These are phyloP conservation scores for Neoarthrinium moseri DNA, from an alignment of 2,329 filamentous ascomycete genomes.

Conservation along the genomic window DNA sequence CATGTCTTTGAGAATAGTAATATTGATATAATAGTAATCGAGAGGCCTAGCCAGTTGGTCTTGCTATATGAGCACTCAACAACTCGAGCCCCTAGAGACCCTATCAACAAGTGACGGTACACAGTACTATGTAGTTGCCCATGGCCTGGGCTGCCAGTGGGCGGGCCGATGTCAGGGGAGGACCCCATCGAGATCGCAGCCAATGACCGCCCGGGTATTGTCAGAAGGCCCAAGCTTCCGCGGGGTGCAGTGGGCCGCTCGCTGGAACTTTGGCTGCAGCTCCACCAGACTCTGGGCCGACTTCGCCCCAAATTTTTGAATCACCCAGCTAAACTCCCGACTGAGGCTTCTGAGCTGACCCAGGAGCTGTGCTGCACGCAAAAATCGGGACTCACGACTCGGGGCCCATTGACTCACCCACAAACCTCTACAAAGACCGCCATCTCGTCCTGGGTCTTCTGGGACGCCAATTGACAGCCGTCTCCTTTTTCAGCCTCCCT, in stretches of 20 bases:
- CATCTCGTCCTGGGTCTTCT: neutral
- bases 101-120: too few species aligned
- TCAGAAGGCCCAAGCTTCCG: conserved; percentile 5
- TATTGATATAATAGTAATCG: too few species aligned
- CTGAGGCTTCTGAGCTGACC: neutral
- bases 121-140: too few species aligned
- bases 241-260: conserved; percentile 4
- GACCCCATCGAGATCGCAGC: conserved; percentile 6
- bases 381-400: neutral
- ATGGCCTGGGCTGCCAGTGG: too few species aligned
- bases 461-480: conserved; percentile 3
- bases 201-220: conserved; percentile 3
- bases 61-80: too few species aligned
- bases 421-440: neutral
- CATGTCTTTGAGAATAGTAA: too few species aligned
- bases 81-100: too few species aligned
- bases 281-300: conserved; percentile 6
- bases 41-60: too few species aligned
- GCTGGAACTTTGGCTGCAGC: neutral
- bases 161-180: too few species aligned
- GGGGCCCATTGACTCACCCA: neutral
- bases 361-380: neutral
- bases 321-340: neutral
- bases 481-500: neutral
- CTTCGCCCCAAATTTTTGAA: conserved; percentile 9